Conservation (phyloP, 2,329 filamentous ascomycete genomes). For the Elsinoe batatas region DNA sequence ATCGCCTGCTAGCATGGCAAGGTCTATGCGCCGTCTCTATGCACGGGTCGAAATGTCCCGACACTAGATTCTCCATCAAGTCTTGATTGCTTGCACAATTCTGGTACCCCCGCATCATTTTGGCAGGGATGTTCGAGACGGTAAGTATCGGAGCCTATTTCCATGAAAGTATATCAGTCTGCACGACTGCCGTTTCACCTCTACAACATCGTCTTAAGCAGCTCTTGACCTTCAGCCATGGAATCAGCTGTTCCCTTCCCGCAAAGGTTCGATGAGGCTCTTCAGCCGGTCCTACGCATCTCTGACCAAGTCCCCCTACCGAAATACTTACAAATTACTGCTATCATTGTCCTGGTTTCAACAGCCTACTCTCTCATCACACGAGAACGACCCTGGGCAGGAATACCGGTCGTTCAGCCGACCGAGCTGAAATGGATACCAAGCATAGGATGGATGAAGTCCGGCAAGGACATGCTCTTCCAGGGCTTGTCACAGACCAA, state of each 20-base stretch:
- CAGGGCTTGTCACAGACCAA: constrained; percentile 5
- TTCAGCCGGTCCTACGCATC: constrained; percentile 7
- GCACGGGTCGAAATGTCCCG: not conserved
- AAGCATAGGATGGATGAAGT: constrained; percentile 11
- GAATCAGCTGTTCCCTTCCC: not conserved
- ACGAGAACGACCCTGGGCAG: constrained; percentile 11
- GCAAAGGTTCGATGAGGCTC: not conserved
- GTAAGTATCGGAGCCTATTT: not conserved
- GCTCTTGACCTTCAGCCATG: not conserved
- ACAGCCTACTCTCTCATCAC: constrained; percentile 12
- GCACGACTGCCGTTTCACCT: not conserved
- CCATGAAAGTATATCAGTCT: not conserved
- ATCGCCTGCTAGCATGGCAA: not conserved
- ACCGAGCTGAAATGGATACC: constrained; percentile 10
- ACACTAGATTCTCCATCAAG: not conserved
- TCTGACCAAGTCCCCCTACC: constrained; percentile 1
- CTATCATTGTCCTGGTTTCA: not conserved
- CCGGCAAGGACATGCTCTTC: constrained; percentile 10
- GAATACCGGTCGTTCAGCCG: constrained; percentile 12
- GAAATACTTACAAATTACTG: not conserved
- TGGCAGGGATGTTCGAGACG: not conserved
- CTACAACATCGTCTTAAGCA: too few relatives aligned
- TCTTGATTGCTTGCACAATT: constrained; percentile 1
- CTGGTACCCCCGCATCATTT: not conserved
- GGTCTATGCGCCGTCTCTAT: not conserved